Evolutionary conservation across 2,329 filamentous ascomycete species (phyloP), one percentile per base, ranked within the genome.

Genomic region (Paraphaeosphaeria sporulosa): DNA sequence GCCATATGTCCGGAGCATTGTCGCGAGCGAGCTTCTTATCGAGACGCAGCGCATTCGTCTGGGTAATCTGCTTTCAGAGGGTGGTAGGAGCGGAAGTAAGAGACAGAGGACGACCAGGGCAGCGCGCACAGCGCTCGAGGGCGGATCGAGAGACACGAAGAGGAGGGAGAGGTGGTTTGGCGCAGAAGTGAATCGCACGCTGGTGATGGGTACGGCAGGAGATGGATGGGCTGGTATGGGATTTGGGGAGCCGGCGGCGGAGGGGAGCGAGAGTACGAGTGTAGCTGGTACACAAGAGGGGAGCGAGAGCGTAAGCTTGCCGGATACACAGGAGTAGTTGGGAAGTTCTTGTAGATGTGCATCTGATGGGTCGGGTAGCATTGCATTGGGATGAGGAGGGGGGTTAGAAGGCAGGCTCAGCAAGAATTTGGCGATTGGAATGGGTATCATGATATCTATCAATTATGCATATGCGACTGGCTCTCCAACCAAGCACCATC

Each of bases 1-100:
- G 0, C 95, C 96, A 0, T 98, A 92, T 75, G 86, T 98, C n/a
- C 90, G 96, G 12, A 84, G 85, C 40, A 98, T 99, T 61, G 88
- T 94, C 1, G 84, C 88, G 0, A 91, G 90, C 71, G 94, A 98
- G 68, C 81, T 87, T 21, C 84, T 83, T 1, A 84, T 95, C 1
- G 90, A 93, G 70, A 82, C 87, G 62, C 87, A 92, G 64, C 86
- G 92, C 12, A 74, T 86, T 8, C 84, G 85, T 19, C 77, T 91
- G 10, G 87, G 87, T 64, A 87, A 83, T 56, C 76, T 93, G 1
- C 78, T 91, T 13, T 87, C 85, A 55, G 85, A 89, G 63, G 86
- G 85, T 6, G 85, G 84, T 0, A 76, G 76, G 15, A 60, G 58
- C 74, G 30, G 48, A 13, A 60, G 72, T 43, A 90, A 90, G 71